Evolutionary conservation across 805 yeast species (phyloP), one percentile per base, ranked within the genome.

Genomic region (Grigorovia humatica): DNA sequence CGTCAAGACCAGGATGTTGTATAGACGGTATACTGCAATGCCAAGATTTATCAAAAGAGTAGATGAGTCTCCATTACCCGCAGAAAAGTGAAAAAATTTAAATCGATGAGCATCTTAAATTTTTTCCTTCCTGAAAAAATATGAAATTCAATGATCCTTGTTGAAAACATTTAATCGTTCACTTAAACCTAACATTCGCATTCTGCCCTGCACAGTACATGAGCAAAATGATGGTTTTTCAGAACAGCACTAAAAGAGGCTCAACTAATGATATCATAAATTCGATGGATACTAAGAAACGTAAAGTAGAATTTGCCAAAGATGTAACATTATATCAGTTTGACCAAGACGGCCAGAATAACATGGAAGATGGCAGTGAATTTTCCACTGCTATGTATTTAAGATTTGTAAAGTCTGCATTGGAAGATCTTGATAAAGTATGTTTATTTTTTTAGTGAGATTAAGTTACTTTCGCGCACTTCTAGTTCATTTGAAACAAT

Each of bases 381-480:
- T 68, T 72, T 51, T 68, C 72, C 9, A 53, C 63, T 41, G 67
- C 68, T 46, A 63, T 72, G 66, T 72, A 69, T 57, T 55, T 61
- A 41, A 63, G 76, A 44, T 77, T 77, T 60, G 80, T 85, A 40
- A 75, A 76, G 57, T 75, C 86, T 50, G 93, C 91, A 32, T 69
- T 88, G 56, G 85, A 81, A 48, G 77, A 83, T 50, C 70, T 85
- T 60, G 89, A 83, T 52, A 77, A 75, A 71, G 75, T 74, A 67
- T 65, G 77, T 70, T 53, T 43, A 48, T 41, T 41, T 52, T 46
- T 43, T 43, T 42, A 7, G 8, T 7, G 42, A 38, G 17, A 12
- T 15, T 7, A 13, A 38, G 17, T 35, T 38, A 30, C 44, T 46
- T 46, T 41, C 42, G 30, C 44, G 43, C 48, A 41, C 52, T 51